Evolutionary conservation across 2,329 filamentous ascomycete species (phyloP).

Genomic region (Rhynchosporium agropyri): DNA sequence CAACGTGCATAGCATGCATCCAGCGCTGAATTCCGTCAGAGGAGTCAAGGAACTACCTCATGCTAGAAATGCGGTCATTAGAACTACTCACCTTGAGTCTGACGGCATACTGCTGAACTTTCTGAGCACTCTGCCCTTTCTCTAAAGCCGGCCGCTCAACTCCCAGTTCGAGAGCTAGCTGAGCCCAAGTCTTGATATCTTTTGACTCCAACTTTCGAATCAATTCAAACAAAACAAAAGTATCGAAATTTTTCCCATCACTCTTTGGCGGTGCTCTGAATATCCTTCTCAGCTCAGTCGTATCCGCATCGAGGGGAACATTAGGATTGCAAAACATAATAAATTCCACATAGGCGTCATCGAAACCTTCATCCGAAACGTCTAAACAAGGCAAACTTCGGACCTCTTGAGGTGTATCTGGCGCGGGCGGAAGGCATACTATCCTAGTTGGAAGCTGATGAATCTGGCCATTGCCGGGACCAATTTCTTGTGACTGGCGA

Average conservation of each 20-base stretch:
- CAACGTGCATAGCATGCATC: conserved; percentile 96
- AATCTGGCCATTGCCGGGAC: conserved; percentile 16
- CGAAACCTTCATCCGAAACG: conserved; percentile 71
- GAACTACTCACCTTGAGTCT: conserved; percentile 71
- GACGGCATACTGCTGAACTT: conserved; percentile 93
- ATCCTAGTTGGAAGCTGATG: conserved; percentile 24
- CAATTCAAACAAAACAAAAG: conserved; percentile 74
- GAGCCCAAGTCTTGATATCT: conserved; percentile 91
- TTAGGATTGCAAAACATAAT: conserved; percentile 90
- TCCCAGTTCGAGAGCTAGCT: conserved; percentile 82
- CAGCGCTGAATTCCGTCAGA: conserved; percentile 64
- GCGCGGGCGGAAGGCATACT: conserved; percentile 16
- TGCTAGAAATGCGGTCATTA: background rate
- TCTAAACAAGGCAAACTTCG: conserved; percentile 62
- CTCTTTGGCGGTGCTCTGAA: conserved; percentile 83
- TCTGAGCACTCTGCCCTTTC: conserved; percentile 88
- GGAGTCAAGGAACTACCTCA: background rate
- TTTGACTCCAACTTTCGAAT: conserved; percentile 77
- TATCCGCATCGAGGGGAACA: conserved; percentile 70
- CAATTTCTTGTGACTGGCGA: conserved; percentile 20
- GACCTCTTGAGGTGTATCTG: conserved; percentile 9
- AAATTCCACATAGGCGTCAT: conserved; percentile 81
- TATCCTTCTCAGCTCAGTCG: conserved; percentile 69
- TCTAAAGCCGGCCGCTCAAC: conserved; percentile 81
- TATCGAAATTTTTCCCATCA: conserved; percentile 83